Base-by-base conservation (phyloP, 2,329 filamentous ascomycete genomes). In the Fusarium coffeatum region DNA sequence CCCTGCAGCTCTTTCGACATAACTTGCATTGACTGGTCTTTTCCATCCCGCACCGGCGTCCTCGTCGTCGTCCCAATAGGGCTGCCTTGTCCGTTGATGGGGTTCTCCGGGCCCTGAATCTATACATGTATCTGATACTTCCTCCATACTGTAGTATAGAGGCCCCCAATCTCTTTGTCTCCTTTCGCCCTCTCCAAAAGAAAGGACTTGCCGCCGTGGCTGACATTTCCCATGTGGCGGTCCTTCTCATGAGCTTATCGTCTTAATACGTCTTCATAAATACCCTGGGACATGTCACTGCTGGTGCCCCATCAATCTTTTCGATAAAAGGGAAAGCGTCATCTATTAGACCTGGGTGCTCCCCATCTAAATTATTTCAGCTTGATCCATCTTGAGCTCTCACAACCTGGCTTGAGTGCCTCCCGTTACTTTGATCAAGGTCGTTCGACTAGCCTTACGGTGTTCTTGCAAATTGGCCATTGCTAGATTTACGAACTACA, bases 321-420 rank as follows among this genome's bases (percentile, higher is more conserved):
- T 72, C 67, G 49, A 72, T 71, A 70, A 72, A 72, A 70, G 69
- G 69, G 56, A 72, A 72, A 69, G 66, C 69, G 69, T 68, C 66
- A 66, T 66, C 66, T 66, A 45, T 59, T 55, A 62, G 45, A 49
- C 56, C 49, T 64, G 57, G 55, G 55, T 59, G 56, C 58, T 71
- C 65, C 56, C 55, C 62, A 63, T 64, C 54, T 55, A 45, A 61
- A 66, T 47, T 34, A 43, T 42, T 62, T 65, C 64, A 66, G 49
- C 64, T 71, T 71, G 60, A 50, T 45, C 40, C 48, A 41, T 53
- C 55, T 58, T 65, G 58, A 64, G 55, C 59, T 63, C 56, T 51
- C 50, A 41, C 55, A 62, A 42, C 54, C 42, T 41, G 53, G 47
- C 27, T 42, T 59, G 54, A 56, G 64, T 48, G 46, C 40, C 45